phyloP scores from a whole-genome alignment of 345 rosid genomes.

The Erysimum cheiranthoides region DNA sequence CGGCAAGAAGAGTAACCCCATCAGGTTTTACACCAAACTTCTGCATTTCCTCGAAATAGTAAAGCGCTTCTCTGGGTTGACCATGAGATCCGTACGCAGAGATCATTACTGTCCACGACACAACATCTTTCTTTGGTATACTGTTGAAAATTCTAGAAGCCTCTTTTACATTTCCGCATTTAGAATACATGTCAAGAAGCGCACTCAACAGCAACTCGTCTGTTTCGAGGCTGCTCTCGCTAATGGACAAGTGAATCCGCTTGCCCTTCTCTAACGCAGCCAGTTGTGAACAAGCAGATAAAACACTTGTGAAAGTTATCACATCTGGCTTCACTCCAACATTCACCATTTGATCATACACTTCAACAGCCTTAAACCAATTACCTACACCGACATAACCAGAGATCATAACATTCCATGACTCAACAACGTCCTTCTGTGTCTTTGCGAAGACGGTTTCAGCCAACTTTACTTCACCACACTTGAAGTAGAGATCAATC shows the following conservation, averaged over 20 bases:
- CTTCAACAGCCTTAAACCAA: conserved; percentile 59
- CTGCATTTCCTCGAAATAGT: conserved; percentile 62
- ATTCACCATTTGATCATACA: conserved; percentile 54
- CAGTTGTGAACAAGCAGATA: conserved; percentile 73
- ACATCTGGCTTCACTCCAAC: conserved; percentile 62
- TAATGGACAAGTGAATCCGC: conserved; percentile 57
- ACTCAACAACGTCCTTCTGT: conserved; percentile 42
- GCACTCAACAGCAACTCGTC: conserved; percentile 70
- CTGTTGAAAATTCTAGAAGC: conserved; percentile 54
- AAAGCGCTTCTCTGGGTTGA: conserved; percentile 58
- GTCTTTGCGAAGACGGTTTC: conserved; percentile 54
- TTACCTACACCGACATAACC: conserved; percentile 58
- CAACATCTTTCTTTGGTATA: conserved; percentile 60
- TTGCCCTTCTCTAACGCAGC: conserved; percentile 72
- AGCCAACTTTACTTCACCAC: conserved; percentile 59
- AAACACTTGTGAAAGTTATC: conserved; percentile 59
- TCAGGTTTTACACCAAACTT: conserved; percentile 59
- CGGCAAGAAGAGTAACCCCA: conserved; percentile 64
- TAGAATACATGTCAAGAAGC: conserved; percentile 82
- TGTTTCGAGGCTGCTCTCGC: conserved; percentile 43
- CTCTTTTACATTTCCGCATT: conserved; percentile 78
- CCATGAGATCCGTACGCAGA: conserved; percentile 78
- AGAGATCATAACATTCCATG: conserved; percentile 76
- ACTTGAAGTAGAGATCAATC: conserved; percentile 69
- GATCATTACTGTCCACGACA: conserved; percentile 81